phyloP scores from a whole-genome alignment of 163 green algal genomes.

The Chlorella variabilis region DNA sequence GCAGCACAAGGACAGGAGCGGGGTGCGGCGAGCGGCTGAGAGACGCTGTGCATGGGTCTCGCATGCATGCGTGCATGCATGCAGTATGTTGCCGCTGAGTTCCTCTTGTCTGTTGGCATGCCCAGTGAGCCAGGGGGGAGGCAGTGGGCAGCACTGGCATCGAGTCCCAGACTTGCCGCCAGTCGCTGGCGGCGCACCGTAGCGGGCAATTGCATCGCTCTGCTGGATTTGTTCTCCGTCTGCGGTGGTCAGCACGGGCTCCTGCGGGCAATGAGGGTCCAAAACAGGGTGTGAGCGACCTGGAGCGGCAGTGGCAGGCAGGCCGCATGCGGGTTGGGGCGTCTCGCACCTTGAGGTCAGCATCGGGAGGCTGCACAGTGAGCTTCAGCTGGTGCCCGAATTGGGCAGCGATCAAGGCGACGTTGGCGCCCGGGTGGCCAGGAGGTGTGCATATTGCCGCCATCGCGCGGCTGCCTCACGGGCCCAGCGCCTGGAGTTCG shows the following conservation, averaged over 20 bases:
- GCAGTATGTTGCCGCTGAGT: no score
- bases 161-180: neutral
- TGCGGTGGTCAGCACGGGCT: slow-evolving; percentile 38
- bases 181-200: slow-evolving; percentile 38
- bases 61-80: neutral
- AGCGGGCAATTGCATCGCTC: slow-evolving; percentile 46
- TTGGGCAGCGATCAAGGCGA: slow-evolving; percentile 54
- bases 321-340: neutral
- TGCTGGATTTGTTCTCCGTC: slow-evolving; percentile 45
- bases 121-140: neutral
- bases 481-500: no score
- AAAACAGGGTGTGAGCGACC: no score
- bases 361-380: slow-evolving; percentile 57
- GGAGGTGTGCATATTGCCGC: slow-evolving; percentile 58
- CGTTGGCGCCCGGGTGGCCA: slow-evolving; percentile 57
- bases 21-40: no score
- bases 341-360: slow-evolving; percentile 56
- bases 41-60: no score
- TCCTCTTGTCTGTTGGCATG: neutral
- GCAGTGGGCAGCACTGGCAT: neutral
- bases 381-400: slow-evolving; percentile 54
- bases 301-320: neutral
- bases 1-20: neutral
- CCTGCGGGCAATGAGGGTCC: slow-evolving; percentile 44
- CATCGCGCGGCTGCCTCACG: slow-evolving; percentile 46